Evolutionary conservation across 78 protist species (phyloP), one percentile per base, ranked within the genome.

Genomic region (Dictyostelium citrinum): DNA sequence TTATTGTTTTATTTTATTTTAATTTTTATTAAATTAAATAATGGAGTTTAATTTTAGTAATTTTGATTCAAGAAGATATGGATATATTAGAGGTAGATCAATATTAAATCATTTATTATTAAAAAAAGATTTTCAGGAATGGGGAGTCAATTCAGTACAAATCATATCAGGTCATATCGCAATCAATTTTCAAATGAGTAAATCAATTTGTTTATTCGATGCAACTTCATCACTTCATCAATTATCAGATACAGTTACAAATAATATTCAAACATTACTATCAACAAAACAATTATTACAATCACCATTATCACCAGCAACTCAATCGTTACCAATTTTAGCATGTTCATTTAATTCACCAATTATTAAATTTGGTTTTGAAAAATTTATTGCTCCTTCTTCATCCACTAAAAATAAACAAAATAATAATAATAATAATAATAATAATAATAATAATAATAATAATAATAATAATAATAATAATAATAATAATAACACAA

Each of bases 71-170:
- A 86, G 93, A 77, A 76, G 68, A 78, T 86, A 78, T 77, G 93
- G 86, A 37, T 86, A 86, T 86, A 86, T 86, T 49, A 76, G 93
- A 60, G 93, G 93, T n/a, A 55, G 81, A 86, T 64, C 78, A 5
- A 86, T 86, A 16, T 46, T 86, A 41, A 64, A 78, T 45, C 70
- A 35, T 78, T 33, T 86, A 49, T 16, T 86, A 22, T 4, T 12
- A 55, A 46, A 55, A 33, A 22, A 55, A 43, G 84, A 55, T 39
- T 46, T 80, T 5, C 55, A 39, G 24, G 86, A 81, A 9, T 81
- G 74, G 86, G 93, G 93, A 12, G 84, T 86, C 2, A 68, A 41
- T 78, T 82, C 46, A 6, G 46, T 86, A 1, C 80, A 76, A 27
- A 43, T 78, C n/a, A 51, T 86, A 2, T 72, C 82, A 12, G 93